These are phyloP conservation scores for Linum usitatissimum DNA, from an alignment of 345 rosid species.

Conservation along the genomic window DNA sequence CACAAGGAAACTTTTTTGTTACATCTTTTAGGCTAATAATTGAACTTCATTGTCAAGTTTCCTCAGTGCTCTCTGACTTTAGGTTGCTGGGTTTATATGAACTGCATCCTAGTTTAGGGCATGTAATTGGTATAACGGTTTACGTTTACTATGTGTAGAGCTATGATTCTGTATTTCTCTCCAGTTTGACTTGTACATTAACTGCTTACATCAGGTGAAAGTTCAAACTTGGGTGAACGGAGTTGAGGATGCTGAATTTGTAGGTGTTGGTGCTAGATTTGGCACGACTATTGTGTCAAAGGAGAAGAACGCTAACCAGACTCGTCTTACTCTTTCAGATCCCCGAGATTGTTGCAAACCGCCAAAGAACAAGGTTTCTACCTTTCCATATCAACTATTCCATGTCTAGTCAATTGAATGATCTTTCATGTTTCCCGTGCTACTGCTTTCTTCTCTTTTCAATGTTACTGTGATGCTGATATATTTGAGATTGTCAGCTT, in stretches of 20 bases:
- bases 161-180: neutral
- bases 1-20: neutral
- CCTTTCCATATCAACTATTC: neutral
- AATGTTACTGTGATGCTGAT: constrained; percentile 9
- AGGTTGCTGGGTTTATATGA: neutral
- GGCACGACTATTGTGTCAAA: constrained; percentile 72
- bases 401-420: neutral
- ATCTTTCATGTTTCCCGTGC: neutral
- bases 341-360: constrained; percentile 75
- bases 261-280: constrained; percentile 95
- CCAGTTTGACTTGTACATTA: neutral
- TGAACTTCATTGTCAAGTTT: neutral
- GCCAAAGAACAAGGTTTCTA: constrained; percentile 58
- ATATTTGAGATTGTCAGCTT: constrained; percentile 31
- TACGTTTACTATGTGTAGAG: neutral
- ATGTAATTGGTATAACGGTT: constrained; percentile 1
- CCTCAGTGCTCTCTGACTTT: neutral
- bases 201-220: constrained; percentile 52
- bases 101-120: constrained; percentile 6
- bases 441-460: neutral
- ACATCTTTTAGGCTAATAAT: neutral
- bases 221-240: constrained; percentile 92
- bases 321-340: constrained; percentile 57
- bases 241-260: constrained; percentile 68
- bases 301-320: constrained; percentile 86